Evolutionary conservation across 2,329 filamentous ascomycete species (phyloP).

Genomic region (Mycocentrospora acerina): DNA sequence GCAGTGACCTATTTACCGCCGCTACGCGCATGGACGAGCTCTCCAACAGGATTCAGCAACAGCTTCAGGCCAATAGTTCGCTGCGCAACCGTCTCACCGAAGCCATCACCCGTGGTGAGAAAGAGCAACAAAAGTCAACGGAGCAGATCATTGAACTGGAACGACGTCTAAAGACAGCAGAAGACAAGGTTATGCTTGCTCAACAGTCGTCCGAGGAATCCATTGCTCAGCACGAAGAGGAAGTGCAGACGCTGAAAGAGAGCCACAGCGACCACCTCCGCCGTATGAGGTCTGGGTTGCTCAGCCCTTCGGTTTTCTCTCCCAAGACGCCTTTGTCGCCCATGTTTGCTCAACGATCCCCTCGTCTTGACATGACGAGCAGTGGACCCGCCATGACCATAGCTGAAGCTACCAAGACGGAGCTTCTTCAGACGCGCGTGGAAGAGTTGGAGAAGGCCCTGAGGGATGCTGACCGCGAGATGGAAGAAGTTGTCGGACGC

Average conservation of each 20-base stretch:
- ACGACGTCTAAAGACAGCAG: conserved; percentile 73
- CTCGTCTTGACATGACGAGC: conserved; percentile 62
- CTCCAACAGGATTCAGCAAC: conserved; percentile 74
- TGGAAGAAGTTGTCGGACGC: conserved; percentile 78
- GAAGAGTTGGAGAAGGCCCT: conserved; percentile 82
- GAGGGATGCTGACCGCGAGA: conserved; percentile 72
- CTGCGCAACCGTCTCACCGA: conserved; percentile 75
- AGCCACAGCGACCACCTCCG: conserved; percentile 75
- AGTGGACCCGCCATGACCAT: conserved; percentile 61
- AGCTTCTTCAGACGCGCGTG: conserved; percentile 75
- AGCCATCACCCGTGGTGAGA: conserved; percentile 80
- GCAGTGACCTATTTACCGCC: conserved; percentile 70
- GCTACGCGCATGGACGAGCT: conserved; percentile 78
- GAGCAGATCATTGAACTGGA: conserved; percentile 83
- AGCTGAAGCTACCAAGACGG: conserved; percentile 71
- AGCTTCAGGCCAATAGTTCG: conserved; percentile 74
- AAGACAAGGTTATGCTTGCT: conserved; percentile 79
- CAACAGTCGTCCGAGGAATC: conserved; percentile 86
- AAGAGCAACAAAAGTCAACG: conserved; percentile 77
- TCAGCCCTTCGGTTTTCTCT: conserved; percentile 53
- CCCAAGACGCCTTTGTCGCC: conserved; percentile 64
- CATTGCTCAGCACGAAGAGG: conserved; percentile 81
- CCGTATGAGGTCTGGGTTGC: conserved; percentile 61
- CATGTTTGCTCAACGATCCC: conserved; percentile 60
- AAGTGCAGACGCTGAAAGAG: conserved; percentile 73